Base-by-base conservation (phyloP, 2,329 filamentous ascomycete species). In the Ceratocystis harringtonii region DNA sequence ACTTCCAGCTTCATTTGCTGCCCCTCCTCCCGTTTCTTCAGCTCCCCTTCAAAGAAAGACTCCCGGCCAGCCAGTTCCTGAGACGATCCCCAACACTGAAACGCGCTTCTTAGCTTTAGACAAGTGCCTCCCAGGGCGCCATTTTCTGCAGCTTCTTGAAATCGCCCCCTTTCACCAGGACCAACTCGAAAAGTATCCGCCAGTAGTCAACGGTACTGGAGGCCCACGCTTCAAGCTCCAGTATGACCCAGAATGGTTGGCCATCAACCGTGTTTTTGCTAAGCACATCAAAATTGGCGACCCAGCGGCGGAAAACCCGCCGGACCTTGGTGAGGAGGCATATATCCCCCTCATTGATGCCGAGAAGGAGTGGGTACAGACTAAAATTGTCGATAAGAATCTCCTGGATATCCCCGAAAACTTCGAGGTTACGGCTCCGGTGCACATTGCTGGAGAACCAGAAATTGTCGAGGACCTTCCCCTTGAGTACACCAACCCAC, bases 161-260 rank as follows among this genome's bases (percentile, higher is more conserved):
- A 77, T 92, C 19, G 72, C 76, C 1, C 78, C 84, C 2, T 71
- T 80, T 52, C 76, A 79, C 17, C 67, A 75, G 0, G 68, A 74
- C 17, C 36, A 72, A 2, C 62, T 69, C 15, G 61, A 68, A 0
- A 55, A 65, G 2, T 63, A 71, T 62, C 69, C 69, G 52, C 70
- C 71, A 3, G 25, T 63, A 43, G 65, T 64, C 3, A 25, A 70
- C 12, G 65, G 67, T 3, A 65, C 64, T 0, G 70, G 71, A 22
- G 84, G 84, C 0, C 81, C 84, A 69, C 84, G 84, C 0, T 81
- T 84, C 69, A 78, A 77, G 10, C 79, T 96, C 0, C 78, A 85
- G 61, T 97, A 99, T 73, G 94, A 99, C 74, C 84, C 86, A 10
- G 94, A 99, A 76, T 99, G 92, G 92, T 84, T 99, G 6, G 88